Base-by-base conservation (phyloP, 495 filamentous ascomycete genomes). In the Lepidopterella palustris region DNA sequence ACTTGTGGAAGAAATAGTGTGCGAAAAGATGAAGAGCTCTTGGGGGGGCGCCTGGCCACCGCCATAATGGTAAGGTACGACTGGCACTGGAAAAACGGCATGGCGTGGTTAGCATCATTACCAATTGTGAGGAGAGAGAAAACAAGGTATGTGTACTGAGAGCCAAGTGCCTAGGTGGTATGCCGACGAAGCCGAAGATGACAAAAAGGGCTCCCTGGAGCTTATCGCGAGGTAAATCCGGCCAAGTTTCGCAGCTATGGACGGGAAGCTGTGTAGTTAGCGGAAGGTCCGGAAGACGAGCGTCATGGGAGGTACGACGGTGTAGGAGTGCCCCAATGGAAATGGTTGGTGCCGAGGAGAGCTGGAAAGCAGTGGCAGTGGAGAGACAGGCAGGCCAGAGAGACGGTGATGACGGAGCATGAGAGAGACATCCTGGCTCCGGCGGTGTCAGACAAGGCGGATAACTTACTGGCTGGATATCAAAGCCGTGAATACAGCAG, bases 21-120 rank as follows among this genome's bases (percentile, higher is more conserved):
- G 47, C 23, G 45, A 18, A 11, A 55, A 35, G 49, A 57, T 57
- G 11, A 61, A 53, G 26, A 55, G 50, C 15, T 25, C 48, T 11
- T 51, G 42, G 64, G 63, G 64, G 27, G 64, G 64, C 58, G 58
- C 60, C 60, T 67, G 64, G 57, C 64, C 64, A 29, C 57, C 57
- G 55, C 61, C 64, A 61, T 67, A 10, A 8, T 60, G 60, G 55
- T 57, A 63, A 58, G 58, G 64, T 50, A 57, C 64, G 49, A 62
- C 35, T 35, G 60, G 57, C 64, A 67, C 64, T 67, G 60, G n/a
- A 57, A 21, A 57, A 45, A 25, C 47, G 29, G 56, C 35, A 52
- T 4, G n/a, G 53, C 26, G 15, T 57, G 49, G 57, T 66, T 66
- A 66, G 63, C 59, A 47, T 45, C 23, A 58, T 49, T 23, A 54